A percentile compares a stretch with the other conserved stretches of the same genome.
phyloP scores from a whole-genome alignment of 139 green algal genomes.

The Pseudopediastrum boryanum region DNA sequence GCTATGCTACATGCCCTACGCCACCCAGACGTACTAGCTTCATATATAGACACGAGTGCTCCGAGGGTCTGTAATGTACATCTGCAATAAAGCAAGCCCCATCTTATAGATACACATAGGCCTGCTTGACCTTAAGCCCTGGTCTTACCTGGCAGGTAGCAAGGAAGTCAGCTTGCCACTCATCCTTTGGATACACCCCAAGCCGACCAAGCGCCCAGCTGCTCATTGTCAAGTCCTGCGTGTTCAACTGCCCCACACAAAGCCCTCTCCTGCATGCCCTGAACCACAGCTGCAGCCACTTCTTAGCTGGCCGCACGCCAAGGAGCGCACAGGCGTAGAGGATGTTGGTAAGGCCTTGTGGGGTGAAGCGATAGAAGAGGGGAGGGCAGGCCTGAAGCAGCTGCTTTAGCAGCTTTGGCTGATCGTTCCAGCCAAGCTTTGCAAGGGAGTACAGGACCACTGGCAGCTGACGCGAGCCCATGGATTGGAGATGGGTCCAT shows the following conservation, averaged over 20 bases:
- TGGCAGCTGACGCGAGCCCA: too few species aligned
- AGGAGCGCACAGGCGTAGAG: background rate
- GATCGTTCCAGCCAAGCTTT: too few species aligned
- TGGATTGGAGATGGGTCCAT: too few species aligned
- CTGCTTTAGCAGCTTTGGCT: constrained; percentile 14
- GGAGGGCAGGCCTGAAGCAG: background rate
- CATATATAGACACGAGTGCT: too few species aligned
- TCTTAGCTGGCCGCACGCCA: background rate
- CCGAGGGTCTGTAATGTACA: too few species aligned
- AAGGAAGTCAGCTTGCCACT: constrained; percentile 10
- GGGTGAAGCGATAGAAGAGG: background rate
- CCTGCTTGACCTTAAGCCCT: too few species aligned
- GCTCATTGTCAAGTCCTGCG: constrained; percentile 8
- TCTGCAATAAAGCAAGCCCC: too few species aligned
- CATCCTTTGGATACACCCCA: background rate
- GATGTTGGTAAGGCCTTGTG: background rate
- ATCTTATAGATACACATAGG: too few species aligned
- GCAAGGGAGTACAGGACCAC: too few species aligned
- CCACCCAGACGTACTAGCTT: too few species aligned
- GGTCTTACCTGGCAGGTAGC: too few species aligned
- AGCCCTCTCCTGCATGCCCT: background rate
- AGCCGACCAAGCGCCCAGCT: constrained; percentile 15
- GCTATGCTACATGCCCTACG: too few species aligned
- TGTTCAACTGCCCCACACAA: background rate
- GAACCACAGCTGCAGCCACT: constrained; percentile 18